Evolutionary conservation across 495 filamentous ascomycete species (phyloP).

Genomic region (Penicillium ochrochloron): DNA sequence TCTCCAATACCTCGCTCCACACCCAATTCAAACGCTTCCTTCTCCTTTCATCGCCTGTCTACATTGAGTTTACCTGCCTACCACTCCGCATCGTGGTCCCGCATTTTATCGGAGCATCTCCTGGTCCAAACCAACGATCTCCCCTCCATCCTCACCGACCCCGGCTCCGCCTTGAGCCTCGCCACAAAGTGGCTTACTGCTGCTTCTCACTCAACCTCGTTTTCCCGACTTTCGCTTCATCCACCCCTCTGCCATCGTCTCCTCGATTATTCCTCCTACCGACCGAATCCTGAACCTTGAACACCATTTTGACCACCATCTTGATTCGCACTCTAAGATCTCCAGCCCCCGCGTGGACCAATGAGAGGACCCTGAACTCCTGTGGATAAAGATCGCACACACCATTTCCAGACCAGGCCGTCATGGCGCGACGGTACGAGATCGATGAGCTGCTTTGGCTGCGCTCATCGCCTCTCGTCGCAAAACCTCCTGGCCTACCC

Average conservation of each 20-base stretch:
- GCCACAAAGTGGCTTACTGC: slow-evolving; percentile 42
- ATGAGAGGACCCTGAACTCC: slow-evolving; percentile 40
- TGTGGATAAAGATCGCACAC: slow-evolving; percentile 36
- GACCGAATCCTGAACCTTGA: not conserved
- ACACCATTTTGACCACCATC: not conserved
- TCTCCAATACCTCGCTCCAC: not conserved
- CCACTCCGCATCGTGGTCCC: not conserved
- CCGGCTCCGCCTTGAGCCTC: slow-evolving; percentile 38
- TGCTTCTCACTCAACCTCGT: slow-evolving; percentile 29
- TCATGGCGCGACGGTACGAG: slow-evolving; percentile 71
- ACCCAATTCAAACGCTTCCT: not conserved
- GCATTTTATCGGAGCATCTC: slow-evolving; percentile 14
- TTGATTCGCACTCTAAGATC: not conserved
- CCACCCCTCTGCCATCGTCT: slow-evolving; percentile 9
- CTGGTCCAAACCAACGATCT: slow-evolving; percentile 7
- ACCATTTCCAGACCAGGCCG: slow-evolving; percentile 34
- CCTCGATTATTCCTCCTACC: slow-evolving; percentile 6
- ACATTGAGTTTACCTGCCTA: not conserved
- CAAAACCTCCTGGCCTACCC: slow-evolving; percentile 79
- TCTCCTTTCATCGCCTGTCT: not conserved
- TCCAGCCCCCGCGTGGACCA: slow-evolving; percentile 24
- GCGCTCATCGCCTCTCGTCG: slow-evolving; percentile 80
- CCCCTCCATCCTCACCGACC: slow-evolving; percentile 30
- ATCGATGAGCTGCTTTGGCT: slow-evolving; percentile 78
- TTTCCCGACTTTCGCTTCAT: slow-evolving; percentile 11